Base-by-base conservation (phyloP, 768 basidiomycete genomes). In the Ephemerocybe angulata region DNA sequence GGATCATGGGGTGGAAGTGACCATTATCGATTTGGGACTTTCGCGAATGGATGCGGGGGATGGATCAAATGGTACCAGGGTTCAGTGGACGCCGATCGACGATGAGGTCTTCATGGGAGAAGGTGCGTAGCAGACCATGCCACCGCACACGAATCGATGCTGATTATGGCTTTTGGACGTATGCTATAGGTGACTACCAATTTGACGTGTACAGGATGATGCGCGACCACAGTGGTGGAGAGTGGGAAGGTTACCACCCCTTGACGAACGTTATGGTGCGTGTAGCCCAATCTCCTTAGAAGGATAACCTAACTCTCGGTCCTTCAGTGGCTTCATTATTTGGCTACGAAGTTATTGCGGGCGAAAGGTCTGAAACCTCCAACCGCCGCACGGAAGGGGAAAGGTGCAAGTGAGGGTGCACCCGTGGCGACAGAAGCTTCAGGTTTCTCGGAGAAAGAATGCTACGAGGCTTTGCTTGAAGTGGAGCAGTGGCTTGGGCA, bases 171-270 rank as follows among this genome's bases (percentile, higher is more conserved):
- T 12, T 21, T 15, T 5, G 13, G n/a, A n/a, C n/a, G n/a, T n/a
- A n/a, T n/a, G n/a, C n/a, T n/a, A n/a, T 57, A 90, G 88, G 93
- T 10, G 91, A 93, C 67, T 90, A 91, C 63, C 97, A 98, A 68
- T 98, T 93, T 68, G 93, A 98, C 65, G 77, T 98, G 3, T 99
- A 99, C 64, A 83, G 96, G 40, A 81, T 87, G 71, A 98, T 98
- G 92, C 76, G 77, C 47, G 72, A 75, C 28, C 72, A 84, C 58
- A 84, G 82, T 43, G 71, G 76, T 4, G 74, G 74, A 31, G 66
- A 75, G 38, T 99, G 97, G 97, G 79, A 82, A 60, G 78, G 69
- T 10, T 97, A 85, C 66, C 78, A 83, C 53, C 93, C 93, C 1
- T 69, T 88, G 17, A 94, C 93, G 10, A 98, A 98, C 66, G 84